These are phyloP conservation scores for Tetratostichococcus sp. DNA, from an alignment of 139 green algal genomes.

Conservation along the genomic window DNA sequence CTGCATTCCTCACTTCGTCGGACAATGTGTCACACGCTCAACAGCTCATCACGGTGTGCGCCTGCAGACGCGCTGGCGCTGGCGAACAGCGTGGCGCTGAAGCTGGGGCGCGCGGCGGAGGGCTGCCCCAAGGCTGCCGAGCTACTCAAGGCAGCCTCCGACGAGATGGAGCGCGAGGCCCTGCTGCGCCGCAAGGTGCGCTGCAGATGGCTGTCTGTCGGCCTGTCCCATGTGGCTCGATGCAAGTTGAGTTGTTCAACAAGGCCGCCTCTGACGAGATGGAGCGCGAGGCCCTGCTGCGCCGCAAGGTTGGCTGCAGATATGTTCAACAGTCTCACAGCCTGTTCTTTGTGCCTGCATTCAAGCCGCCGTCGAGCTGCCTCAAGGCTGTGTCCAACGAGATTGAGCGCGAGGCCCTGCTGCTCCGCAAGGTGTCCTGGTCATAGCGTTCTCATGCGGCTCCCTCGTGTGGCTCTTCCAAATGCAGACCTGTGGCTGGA, in stretches of 20 bases:
- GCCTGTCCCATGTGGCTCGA: no score
- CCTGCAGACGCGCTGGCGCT: constrained; percentile 19
- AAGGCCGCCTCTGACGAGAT: neutral
- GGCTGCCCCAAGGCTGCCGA: neutral
- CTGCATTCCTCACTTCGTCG: no score
- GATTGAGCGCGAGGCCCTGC: neutral
- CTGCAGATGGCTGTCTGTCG: neutral
- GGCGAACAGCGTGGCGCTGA: constrained; percentile 15
- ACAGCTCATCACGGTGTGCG: no score
- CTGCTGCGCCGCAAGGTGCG: neutral
- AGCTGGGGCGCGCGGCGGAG: constrained; percentile 3
- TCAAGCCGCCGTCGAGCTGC: no score
- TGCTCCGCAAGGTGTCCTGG: neutral
- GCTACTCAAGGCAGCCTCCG: neutral
- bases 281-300: neutral
- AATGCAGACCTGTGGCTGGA: no score
- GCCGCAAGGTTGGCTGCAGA: neutral
- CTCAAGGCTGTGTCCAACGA: neutral
- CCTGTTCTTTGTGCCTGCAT: no score
- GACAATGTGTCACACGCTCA: no score
- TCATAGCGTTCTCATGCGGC: no score
- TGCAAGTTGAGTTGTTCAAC: no score
- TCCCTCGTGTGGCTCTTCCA: no score
- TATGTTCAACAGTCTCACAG: neutral
- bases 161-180: neutral